phyloP scores from a whole-genome alignment of 345 rosid species.

The Gossypium arboreum region DNA sequence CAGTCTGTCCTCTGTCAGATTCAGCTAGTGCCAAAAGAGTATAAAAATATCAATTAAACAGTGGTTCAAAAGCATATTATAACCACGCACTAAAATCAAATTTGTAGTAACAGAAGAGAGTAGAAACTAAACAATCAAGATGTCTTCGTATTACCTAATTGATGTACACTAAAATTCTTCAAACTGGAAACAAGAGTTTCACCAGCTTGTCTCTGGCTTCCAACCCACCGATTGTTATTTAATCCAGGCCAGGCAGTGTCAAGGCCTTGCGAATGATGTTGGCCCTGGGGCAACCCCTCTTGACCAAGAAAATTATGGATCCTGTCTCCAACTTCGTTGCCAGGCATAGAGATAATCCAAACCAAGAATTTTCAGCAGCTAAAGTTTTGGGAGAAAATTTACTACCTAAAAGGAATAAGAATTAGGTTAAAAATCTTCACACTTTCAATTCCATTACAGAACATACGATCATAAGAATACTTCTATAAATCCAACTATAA shows the following conservation, averaged over 20 bases:
- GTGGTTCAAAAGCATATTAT: neutral
- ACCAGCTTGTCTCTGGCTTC: constrained; percentile 61
- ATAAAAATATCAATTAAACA: constrained; percentile 16
- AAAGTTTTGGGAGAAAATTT: constrained; percentile 22
- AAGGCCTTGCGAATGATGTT: constrained; percentile 54
- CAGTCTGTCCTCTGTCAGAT: constrained; percentile 48
- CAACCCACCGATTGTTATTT: constrained; percentile 51
- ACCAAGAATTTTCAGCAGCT: constrained; percentile 28
- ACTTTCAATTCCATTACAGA: constrained; percentile 9
- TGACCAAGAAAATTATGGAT: constrained; percentile 86
- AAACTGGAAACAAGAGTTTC: constrained; percentile 46
- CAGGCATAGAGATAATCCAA: constrained; percentile 78
- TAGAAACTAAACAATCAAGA: constrained; percentile 9
- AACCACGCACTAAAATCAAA: constrained; percentile 1
- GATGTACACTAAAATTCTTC: constrained; percentile 53
- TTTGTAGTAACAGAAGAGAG: neutral
- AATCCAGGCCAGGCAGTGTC: constrained; percentile 61
- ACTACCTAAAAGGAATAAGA: constrained; percentile 23
- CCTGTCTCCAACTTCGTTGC: constrained; percentile 94
- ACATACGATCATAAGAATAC: neutral
- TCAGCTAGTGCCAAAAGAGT: constrained; percentile 51
- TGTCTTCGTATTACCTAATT: constrained; percentile 49
- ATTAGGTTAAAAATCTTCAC: constrained; percentile 18
- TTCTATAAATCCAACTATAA: neutral
- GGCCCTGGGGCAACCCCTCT: constrained; percentile 66